Percentiles rank a stretch among this genome's conserved stretches.
These are phyloP conservation scores for Furculomyces boomerangus DNA, from an alignment of 371 early-diverging fungal species.

Conservation along the genomic window DNA sequence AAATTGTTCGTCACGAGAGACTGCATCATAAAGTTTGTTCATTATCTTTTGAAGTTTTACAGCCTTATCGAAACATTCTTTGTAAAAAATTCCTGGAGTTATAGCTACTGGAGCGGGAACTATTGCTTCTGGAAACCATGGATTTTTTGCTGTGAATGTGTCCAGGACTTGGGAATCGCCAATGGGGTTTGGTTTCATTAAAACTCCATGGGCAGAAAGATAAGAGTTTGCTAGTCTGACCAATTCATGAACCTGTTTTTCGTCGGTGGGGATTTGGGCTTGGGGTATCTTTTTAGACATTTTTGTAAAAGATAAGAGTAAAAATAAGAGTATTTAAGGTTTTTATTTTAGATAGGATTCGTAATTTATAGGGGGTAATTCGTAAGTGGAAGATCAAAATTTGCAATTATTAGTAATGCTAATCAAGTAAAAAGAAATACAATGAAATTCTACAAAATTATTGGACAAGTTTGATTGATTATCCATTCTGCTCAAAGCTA, in stretches of 20 bases:
- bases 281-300: too few relatives aligned
- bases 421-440: too few relatives aligned
- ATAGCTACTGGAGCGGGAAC: slow-evolving; percentile 70
- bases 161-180: neutral
- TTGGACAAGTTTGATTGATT: too few relatives aligned
- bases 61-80: slow-evolving; percentile 50
- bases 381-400: too few relatives aligned
- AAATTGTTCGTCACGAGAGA: slow-evolving; percentile 59
- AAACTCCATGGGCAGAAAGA: neutral
- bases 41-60: slow-evolving; percentile 55
- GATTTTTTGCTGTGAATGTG: neutral
- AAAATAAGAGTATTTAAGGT: too few relatives aligned
- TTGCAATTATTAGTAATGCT: too few relatives aligned
- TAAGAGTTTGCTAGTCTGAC: neutral
- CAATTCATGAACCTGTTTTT: neutral
- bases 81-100: slow-evolving; percentile 75
- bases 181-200: slow-evolving; percentile 8
- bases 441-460: too few relatives aligned
- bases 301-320: too few relatives aligned
- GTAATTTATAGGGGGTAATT: too few relatives aligned
- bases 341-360: too few relatives aligned
- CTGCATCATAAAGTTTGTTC: slow-evolving; percentile 61
- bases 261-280: too few relatives aligned
- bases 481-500: too few relatives aligned
- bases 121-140: slow-evolving; percentile 9